Evolutionary conservation across 1,139 yeast genomes (phyloP).

Genomic region (Debaryomyces udenii): DNA sequence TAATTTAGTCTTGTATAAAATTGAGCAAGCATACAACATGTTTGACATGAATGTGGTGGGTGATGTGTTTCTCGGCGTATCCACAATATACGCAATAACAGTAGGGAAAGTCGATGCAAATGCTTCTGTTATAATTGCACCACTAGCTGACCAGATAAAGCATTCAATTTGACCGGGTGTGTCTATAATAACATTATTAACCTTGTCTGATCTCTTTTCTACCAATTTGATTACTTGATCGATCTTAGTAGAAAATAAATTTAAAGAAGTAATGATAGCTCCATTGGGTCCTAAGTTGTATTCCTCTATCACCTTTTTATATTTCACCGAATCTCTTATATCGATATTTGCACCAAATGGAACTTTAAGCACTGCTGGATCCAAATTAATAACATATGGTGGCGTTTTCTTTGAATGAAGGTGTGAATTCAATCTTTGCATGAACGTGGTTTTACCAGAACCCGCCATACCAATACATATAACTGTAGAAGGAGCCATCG

Average conservation of each 20-base stretch:
- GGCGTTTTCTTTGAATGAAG: conserved; percentile 72
- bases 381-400: conserved; percentile 89
- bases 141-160: conserved; percentile 96
- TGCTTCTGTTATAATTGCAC: conserved; percentile 94
- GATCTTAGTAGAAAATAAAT: conserved; percentile 89
- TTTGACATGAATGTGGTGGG: conserved; percentile 98
- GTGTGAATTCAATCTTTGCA: conserved; percentile 92
- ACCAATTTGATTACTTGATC: conserved; percentile 90
- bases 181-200: conserved; percentile 80
- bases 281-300: conserved; percentile 97
- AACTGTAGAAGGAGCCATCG: conserved; percentile 65
- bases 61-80: conserved; percentile 90
- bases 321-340: conserved; percentile 93
- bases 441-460: conserved; percentile 95
- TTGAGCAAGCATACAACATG: conserved; percentile 97
- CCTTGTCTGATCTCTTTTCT: conserved; percentile 72
- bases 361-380: conserved; percentile 91
- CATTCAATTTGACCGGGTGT: conserved; percentile 99
- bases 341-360: conserved; percentile 96
- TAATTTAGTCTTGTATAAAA: conserved; percentile 89
- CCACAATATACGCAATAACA: conserved; percentile 91
- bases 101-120: conserved; percentile 97
- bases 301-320: conserved; percentile 92
- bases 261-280: conserved; percentile 93
- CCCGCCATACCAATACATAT: conserved; percentile 98